Evolutionary conservation across 2,329 filamentous ascomycete genomes (phyloP), one percentile per base, ranked within the genome.

Genomic region (Coniochaeta pulveracea): DNA sequence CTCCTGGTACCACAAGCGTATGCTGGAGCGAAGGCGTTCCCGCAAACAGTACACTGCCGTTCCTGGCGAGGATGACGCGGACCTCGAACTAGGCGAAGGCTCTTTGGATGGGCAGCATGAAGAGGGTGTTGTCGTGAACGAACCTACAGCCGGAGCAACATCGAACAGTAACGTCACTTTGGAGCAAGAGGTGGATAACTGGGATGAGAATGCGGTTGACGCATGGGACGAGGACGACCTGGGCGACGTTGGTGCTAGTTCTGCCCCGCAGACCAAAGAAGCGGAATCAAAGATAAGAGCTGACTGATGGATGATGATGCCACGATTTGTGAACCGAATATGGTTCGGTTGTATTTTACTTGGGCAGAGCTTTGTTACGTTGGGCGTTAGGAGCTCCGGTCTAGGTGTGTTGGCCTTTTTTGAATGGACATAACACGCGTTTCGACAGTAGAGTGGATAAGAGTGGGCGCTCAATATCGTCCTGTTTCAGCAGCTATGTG

Each of bases 1-100:
- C 53, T 79, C 76, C 37, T 89, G 84, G 82, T 98, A 98, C 54
- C 91, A 98, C 59, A 81, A 83, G 51, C 80, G 91, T 38, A 96
- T 96, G 86, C 64, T 96, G 24, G 89, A 96, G 56, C 72, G 91
- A 40, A 84, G 82, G 52, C 72, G 88, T 39, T 65, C 75, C 48
- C 75, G 74, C 35, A 82, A 82, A 49, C 72, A 73, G 33, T 93
- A 93, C 49, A 69, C 72, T 34, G 68, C 72, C 6, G 70, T 93
- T 5, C 72, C 81, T 0, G 76, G 74, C 32, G 68, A 66, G 10
- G 69, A 68, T 2, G 66, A 60, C 3, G 56, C 55, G 10, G 83
- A 94, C 52, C 57, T 94, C 10, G 88, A 94, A 59, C 69, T 94
- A 24, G 6, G 85, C 83, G 1, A 74, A 79, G 40, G 63, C 58